These are phyloP conservation scores for Stagonosporopsis vannaccii DNA, from an alignment of 2,329 filamentous ascomycete genomes.

Conservation along the genomic window DNA sequence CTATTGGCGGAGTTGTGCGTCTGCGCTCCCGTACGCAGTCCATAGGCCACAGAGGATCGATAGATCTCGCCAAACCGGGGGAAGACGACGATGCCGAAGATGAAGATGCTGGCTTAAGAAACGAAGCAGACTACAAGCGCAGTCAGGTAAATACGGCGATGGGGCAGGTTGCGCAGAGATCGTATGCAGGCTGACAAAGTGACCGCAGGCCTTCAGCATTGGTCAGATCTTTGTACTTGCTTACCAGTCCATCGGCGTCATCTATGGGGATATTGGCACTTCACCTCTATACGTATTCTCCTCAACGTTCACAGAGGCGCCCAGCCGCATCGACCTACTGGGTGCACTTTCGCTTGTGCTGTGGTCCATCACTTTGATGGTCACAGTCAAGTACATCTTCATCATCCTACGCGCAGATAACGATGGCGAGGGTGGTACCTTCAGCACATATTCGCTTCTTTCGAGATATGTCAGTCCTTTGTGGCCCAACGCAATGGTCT, in stretches of 20 bases:
- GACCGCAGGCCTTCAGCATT: conserved; percentile 36
- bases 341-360: conserved; percentile 73
- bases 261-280: conserved; percentile 74
- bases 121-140: conserved; percentile 41
- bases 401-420: conserved; percentile 72
- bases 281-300: conserved; percentile 75
- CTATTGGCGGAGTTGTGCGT: conserved; percentile 14
- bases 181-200: conserved; percentile 18
- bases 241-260: conserved; percentile 71
- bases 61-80: conserved; percentile 3
- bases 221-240: conserved; percentile 49
- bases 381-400: conserved; percentile 73
- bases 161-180: background rate
- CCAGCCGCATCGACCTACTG: conserved; percentile 65
- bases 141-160: conserved; percentile 31
- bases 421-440: conserved; percentile 75
- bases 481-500: accelerated
- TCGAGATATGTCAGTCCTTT: conserved; percentile 57
- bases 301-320: conserved; percentile 65
- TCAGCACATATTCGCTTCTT: conserved; percentile 70
- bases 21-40: conserved; percentile 12
- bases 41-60: conserved; percentile 1
- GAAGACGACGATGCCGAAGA: conserved; percentile 34
- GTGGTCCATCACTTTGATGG: conserved; percentile 73
- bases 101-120: conserved; percentile 43